Base-by-base conservation (phyloP, 2,329 filamentous ascomycete genomes). In the Talaromyces amestolkiae region DNA sequence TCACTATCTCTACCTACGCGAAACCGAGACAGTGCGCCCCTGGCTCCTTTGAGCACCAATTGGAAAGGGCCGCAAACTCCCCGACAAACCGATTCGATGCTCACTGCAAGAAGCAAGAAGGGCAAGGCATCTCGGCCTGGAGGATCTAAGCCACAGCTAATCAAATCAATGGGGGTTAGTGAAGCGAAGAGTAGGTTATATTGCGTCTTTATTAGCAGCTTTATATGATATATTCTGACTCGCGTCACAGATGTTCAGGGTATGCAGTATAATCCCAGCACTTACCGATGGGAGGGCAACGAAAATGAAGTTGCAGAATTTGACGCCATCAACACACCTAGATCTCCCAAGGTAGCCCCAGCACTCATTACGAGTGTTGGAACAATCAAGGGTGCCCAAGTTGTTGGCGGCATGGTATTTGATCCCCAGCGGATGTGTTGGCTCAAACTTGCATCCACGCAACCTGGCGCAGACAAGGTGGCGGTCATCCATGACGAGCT, bases 321-420 rank as follows among this genome's bases (percentile, higher is more conserved):
- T 77, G 93, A 97, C 63, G 77, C 84, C 63, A 81, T 87, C 67
- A 45, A 74, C 68, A 68, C 71, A n/a, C 71, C 76, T 31, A 76
- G 72, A 65, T 78, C 78, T 37, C 81, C 81, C 35, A 82, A 80
- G 70, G 77, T 76, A 49, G 74, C 81, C 66, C 77, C 78, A 39
- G 93, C 94, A 6, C 85, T 99, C 19, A 99, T 99, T 72, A 93
- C 93, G 58, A 95, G 97, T 70, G 91, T 97, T 69, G 91, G 90
- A 63, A 85, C 89, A 4, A 89, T 89, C 67, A 91, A 94, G 73
- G 93, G 92, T 68, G 90, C 97, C 15, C 93, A 97, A 78, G 91
- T 97, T 41, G 93, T 97, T 65, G 91, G 93, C n/a, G 92, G 93
- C 70, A 99, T 99, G 95, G 91, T 98, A 10, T 99, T 98, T 76